A percentile compares a stretch with the other conserved stretches of the same genome.
These are phyloP conservation scores for Chytriomyces hyalinus DNA, from an alignment of 192 early-diverging fungal genomes.

Conservation along the genomic window DNA sequence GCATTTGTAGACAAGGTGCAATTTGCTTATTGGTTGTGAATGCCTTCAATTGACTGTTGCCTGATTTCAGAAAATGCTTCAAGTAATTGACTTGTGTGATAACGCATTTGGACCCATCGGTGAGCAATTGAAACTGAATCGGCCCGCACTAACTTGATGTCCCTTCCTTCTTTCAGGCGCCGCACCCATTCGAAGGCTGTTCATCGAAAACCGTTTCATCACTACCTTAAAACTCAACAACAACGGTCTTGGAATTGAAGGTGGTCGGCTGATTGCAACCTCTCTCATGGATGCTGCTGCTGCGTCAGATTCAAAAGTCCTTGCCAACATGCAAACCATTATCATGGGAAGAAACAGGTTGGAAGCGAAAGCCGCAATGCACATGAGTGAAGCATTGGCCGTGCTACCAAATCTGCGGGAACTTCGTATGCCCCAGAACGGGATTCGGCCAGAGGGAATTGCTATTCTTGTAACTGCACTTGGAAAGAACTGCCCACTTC, in stretches of 20 bases:
- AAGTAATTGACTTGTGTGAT: constrained; percentile 86
- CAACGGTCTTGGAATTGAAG: constrained; percentile 93
- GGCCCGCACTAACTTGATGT: too few species aligned
- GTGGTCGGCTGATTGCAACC: constrained; percentile 83
- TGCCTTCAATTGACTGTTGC: background rate
- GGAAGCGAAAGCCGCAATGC: constrained; percentile 79
- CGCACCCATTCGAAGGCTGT: constrained; percentile 81
- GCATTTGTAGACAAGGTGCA: constrained; percentile 76
- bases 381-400: constrained; percentile 83
- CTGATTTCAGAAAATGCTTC: constrained; percentile 36
- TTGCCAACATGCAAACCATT: constrained; percentile 72
- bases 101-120: constrained; percentile 87
- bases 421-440: constrained; percentile 95
- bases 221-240: constrained; percentile 91
- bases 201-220: constrained; percentile 80
- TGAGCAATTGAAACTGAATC: too few species aligned
- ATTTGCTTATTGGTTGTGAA: background rate
- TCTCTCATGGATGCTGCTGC: constrained; percentile 80
- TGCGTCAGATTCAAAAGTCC: constrained; percentile 70
- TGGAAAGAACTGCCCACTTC: constrained; percentile 57
- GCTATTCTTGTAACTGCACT: constrained; percentile 71
- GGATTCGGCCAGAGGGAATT: constrained; percentile 95
- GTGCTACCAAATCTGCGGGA: constrained; percentile 76
- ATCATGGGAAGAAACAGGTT: constrained; percentile 93
- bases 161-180: constrained; percentile 62